Conservation (phyloP, 2,329 filamentous ascomycete species). For the Verticillium tricorpus region DNA sequence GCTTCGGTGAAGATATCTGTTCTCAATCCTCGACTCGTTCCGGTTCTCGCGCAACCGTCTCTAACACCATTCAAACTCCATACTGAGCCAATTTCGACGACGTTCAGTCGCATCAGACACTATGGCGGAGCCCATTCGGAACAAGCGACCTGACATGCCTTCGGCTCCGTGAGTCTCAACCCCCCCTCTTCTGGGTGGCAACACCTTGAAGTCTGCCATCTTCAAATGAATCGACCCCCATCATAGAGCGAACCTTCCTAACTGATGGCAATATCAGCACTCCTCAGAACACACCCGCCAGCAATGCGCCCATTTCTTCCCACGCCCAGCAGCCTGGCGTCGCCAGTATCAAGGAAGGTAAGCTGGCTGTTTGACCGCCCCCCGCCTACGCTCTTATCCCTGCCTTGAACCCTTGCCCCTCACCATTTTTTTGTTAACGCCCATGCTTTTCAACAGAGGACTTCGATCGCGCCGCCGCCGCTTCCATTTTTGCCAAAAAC, state of each 20-base stretch:
- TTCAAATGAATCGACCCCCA: background rate
- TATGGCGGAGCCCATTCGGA: slow-evolving; percentile 62
- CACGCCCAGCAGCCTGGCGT: slow-evolving; percentile 94
- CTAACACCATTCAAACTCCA: slow-evolving; percentile 6
- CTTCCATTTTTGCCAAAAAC: slow-evolving; percentile 92
- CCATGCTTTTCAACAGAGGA: slow-evolving; percentile 61
- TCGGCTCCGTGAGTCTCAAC: slow-evolving; percentile 51
- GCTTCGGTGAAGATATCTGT: background rate
- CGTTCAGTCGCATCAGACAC: slow-evolving; percentile 25
- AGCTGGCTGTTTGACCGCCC: slow-evolving; percentile 25
- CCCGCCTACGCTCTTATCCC: background rate
- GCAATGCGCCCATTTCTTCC: slow-evolving; percentile 94
- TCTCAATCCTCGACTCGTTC: slow-evolving; percentile 3
- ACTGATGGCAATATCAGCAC: slow-evolving; percentile 54
- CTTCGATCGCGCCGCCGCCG: slow-evolving; percentile 78
- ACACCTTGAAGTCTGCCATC: background rate
- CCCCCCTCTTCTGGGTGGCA: slow-evolving; percentile 5
- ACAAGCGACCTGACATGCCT: slow-evolving; percentile 53
- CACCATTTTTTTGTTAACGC: slow-evolving; percentile 16
- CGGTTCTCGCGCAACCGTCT: slow-evolving; percentile 5
- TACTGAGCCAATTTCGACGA: slow-evolving; percentile 3
- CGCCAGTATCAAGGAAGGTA: slow-evolving; percentile 96
- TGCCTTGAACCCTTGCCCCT: slow-evolving; percentile 1
- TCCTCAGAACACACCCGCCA: slow-evolving; percentile 95
- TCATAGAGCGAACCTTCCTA: background rate